Evolutionary conservation across 495 filamentous ascomycete species (phyloP), one percentile per base, ranked within the genome.

Genomic region (Neurospora cerealis): DNA sequence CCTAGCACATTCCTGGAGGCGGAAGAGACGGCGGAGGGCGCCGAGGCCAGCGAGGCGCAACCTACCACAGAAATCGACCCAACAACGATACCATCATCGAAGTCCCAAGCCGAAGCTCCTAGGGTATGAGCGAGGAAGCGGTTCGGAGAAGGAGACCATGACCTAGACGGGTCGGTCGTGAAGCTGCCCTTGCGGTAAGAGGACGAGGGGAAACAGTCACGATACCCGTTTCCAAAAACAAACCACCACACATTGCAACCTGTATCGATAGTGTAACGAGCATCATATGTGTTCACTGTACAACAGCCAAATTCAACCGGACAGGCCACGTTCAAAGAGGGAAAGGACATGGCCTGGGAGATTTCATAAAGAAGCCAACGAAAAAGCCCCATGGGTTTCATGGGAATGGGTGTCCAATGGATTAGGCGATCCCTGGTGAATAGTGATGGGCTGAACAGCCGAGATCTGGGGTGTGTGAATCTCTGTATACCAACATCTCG

Each of bases 1-100:
- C 88, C 87, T 32, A 72, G 40, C 21, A 75, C 81, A 54, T 84
- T 81, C 69, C 38, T 83, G 28, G 84, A 85, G 69, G 79, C 81
- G 24, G 76, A 76, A 19, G 48, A 66, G 44, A 70, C 60, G 69
- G 74, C 48, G n/a, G 75, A 15, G 6, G 66, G 24, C 13, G 70
- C 39, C 13, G 42, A 69, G 69, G 70, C 72, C 73, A 28, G 62
- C 32, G 74, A 74, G 17, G 21, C 69, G 17, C 46, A 69, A n/a
- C 34, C 54, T 42, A 32, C 71, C 70, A 73, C 60, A 34, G 28
- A 62, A 32, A 32, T 40, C 11, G 77, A 78, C 40, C 42, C 74
- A 40, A n/a, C 74, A n/a, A 74, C 70, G 73, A 72, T 77, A 74
- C 74, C 78, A 13, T 34, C 74, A 44, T 42, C 73, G 2, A 73